Conservation (phyloP, 371 early-diverging fungal species). For the Lichtheimia ornata region DNA sequence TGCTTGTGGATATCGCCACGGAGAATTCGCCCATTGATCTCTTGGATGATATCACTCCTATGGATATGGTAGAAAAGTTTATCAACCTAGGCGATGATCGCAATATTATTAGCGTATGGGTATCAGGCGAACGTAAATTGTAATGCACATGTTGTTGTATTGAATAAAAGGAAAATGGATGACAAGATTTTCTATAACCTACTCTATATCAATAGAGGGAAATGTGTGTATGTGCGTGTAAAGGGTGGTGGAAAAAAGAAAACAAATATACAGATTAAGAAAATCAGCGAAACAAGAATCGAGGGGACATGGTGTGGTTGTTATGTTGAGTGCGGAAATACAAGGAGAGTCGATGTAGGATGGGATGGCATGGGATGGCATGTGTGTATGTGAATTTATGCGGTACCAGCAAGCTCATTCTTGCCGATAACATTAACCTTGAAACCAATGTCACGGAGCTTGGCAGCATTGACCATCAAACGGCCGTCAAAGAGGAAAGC, state of each 20-base stretch:
- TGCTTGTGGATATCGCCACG: not conserved
- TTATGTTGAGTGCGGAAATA: not conserved
- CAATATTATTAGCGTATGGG: too few relatives aligned
- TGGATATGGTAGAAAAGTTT: slow-evolving; percentile 7
- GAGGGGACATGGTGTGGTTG: too few relatives aligned
- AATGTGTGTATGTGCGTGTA: too few relatives aligned
- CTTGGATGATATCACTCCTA: slow-evolving; percentile 3
- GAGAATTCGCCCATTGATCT: too few relatives aligned
- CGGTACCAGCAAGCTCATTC: slow-evolving; percentile 56
- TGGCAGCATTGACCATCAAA: slow-evolving; percentile 74
- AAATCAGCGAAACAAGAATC: too few relatives aligned
- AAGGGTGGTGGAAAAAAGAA: not conserved
- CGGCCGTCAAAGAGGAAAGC: slow-evolving; percentile 96
- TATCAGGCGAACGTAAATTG: not conserved
- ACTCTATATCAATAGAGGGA: not conserved
- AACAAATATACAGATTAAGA: not conserved
- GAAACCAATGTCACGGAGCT: slow-evolving; percentile 84
- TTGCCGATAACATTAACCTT: slow-evolving; percentile 83
- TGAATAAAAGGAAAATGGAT: not conserved
- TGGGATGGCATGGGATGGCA: not conserved
- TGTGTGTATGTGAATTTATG: slow-evolving; percentile 19
- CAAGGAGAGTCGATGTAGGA: not conserved
- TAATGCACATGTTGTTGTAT: not conserved
- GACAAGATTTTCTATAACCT: not conserved
- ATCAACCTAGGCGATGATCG: slow-evolving; percentile 13